Base-by-base conservation (phyloP, 2,329 filamentous ascomycete species). In the Colletotrichum sp. region DNA sequence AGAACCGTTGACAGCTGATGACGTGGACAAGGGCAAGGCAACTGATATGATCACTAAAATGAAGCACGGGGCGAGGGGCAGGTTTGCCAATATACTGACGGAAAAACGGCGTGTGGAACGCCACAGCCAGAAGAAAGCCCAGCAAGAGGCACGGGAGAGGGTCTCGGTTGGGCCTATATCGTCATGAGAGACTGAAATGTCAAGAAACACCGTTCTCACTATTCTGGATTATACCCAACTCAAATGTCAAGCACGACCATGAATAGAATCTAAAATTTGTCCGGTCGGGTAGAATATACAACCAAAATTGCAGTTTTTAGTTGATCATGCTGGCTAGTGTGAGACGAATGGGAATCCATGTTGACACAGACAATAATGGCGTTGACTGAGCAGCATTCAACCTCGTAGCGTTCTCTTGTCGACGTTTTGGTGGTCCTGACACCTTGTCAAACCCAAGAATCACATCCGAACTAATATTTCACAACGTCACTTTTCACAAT, bases 41-140 rank as follows among this genome's bases (percentile, higher is more conserved):
- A 90, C 90, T 6, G 96, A 98, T 82, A 96, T 98, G 94, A 98
- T 99, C 78, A 98, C 95, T 9, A 98, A 98, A 84, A 82, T 98
- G 77, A 96, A 94, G 83, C 94, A 97, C 82, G 96, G 96, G 1
- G 95, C 95, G 1, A 91, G 88, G 83, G 94, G 85, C 77, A 91
- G 86, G 86, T 95, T 90, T 82, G 86, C 88, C 30, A 87, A 81
- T 39, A 84, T 91, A 73, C 88, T 90, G 80, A 87, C 85, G 0
- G 86, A 89, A 70, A 92, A 89, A 82, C 90, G 87, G 59, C 89
- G 89, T 68, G 85, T 82, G 44, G 84, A 87, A 66, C 88, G 81
- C 76, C 81, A 85, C 49, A 80, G 74, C 28, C 79, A 84, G 5
- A 82, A 84, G 28, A 75, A 81, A 13, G 85, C 89, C 71, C 85